A percentile compares a stretch with the other conserved stretches of the same genome.
phyloP scores from a whole-genome alignment of 2,329 filamentous ascomycete genomes.

The Thelonectria rubi region DNA sequence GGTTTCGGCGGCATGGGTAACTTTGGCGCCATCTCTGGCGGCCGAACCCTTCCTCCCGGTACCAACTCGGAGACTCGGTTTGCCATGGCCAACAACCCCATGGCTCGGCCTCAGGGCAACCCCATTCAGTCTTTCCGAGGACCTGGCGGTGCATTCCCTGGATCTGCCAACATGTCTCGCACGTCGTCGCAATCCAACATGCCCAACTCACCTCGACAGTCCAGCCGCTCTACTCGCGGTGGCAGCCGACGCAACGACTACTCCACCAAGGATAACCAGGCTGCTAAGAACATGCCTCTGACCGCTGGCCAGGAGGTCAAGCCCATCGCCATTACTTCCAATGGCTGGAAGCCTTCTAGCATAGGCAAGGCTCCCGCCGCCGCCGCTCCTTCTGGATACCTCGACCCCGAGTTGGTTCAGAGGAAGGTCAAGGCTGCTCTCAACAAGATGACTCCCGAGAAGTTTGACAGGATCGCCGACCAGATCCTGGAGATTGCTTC shows the following conservation, averaged over 20 bases:
- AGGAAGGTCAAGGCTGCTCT: conserved; percentile 97
- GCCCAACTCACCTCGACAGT: conserved; percentile 76
- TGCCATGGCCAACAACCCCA: conserved; percentile 65
- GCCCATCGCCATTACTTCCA: conserved; percentile 75
- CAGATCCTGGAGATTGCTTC: conserved; percentile 92
- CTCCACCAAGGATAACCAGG: conserved; percentile 70
- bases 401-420: conserved; percentile 94
- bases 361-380: conserved; percentile 58
- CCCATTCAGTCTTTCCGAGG: conserved; percentile 52
- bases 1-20: conserved; percentile 72
- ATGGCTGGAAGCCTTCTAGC: conserved; percentile 90
- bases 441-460: conserved; percentile 99
- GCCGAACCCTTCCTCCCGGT: conserved; percentile 72
- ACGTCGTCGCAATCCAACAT: conserved; percentile 67
- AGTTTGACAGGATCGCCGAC: conserved; percentile 94
- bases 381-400: conserved; percentile 61
- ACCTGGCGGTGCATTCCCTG: conserved; percentile 68
- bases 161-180: conserved; percentile 70
- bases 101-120: conserved; percentile 58
- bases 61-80: conserved; percentile 84
- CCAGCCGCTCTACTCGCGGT: conserved; percentile 62
- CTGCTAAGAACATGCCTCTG: conserved; percentile 89
- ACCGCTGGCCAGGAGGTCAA: conserved; percentile 85
- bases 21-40: conserved; percentile 65
- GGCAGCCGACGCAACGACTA: conserved; percentile 72